Base-by-base conservation (phyloP, 805 yeast species). In the Candida manassasensis region DNA sequence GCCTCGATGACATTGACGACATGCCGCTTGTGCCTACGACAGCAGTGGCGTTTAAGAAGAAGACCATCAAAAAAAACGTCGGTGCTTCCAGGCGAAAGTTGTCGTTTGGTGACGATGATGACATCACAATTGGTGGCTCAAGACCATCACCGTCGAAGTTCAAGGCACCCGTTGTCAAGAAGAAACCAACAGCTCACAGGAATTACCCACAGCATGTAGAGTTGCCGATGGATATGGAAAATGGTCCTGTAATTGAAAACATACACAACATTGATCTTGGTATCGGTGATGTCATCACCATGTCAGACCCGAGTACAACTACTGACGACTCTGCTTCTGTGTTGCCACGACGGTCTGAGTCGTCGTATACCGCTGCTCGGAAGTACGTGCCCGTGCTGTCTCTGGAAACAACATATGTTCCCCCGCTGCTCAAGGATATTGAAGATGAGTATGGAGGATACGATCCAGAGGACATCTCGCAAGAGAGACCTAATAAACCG, bases 21-120 rank as follows among this genome's bases (percentile, higher is more conserved):
- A 6, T 24, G 14, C 12, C 24, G 29, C n/a, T 21, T 16, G 29
- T 26, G 14, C 28, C 35, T 6, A 29, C 9, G 25, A 19, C 19
- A 19, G n/a, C 21, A 8, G 27, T 32, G n/a, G 17, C 18, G 12
- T 29, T 37, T 13, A 41, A 32, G 41, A 32, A 27, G 42, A 42
- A 38, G 34, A 34, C 40, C 25, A 30, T 11, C 19, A 26, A 32
- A 25, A 11, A 24, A 18, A 40, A 42, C 4, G 47, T 27, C 19
- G 12, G 13, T 10, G 7, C 32, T 4, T 14, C 34, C 11, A 32
- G 36, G 17, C 12, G 25, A n/a, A 34, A 49, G 26, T 31, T 49
- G 9, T 41, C 48, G 1, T 43, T 39, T 12, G 53, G 47, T 14
- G 55, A 50, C 14, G 54, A 43, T 6, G 33, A 30, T 28, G 40